Conservation (phyloP, 106 monocot species). For the Agapanthus africanus region DNA sequence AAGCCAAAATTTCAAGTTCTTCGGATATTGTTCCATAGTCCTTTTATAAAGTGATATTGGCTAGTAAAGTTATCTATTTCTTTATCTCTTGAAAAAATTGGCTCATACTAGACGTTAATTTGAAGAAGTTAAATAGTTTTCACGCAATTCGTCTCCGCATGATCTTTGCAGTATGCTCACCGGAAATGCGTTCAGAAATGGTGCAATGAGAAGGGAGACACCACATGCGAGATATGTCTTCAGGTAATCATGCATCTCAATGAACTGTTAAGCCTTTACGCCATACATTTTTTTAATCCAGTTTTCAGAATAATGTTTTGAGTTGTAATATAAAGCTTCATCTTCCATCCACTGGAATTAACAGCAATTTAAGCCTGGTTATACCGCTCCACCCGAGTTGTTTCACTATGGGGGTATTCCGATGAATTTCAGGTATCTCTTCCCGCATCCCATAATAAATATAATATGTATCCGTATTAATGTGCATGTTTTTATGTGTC, state of each 20-base stretch:
- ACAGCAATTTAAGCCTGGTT: conserved; percentile 85
- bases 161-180: conserved; percentile 67
- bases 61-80: no score
- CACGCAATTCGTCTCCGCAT: background rate
- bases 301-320: background rate
- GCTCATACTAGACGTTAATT: background rate
- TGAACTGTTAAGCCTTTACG: background rate
- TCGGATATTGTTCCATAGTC: no score
- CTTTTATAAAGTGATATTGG: no score
- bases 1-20: no score
- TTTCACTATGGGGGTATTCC: conserved; percentile 68
- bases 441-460: background rate
- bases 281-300: background rate
- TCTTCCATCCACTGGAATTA: background rate
- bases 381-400: conserved; percentile 64
- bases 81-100: background rate
- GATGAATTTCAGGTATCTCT: conserved; percentile 79
- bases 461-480: background rate
- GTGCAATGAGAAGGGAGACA: conserved; percentile 93
- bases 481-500: background rate
- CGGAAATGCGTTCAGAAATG: conserved; percentile 80
- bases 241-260: conserved; percentile 36
- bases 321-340: background rate
- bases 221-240: conserved; percentile 76
- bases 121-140: background rate